These are phyloP conservation scores for Leccinum longicurvipes DNA, from an alignment of 768 basidiomycete species.

Conservation along the genomic window DNA sequence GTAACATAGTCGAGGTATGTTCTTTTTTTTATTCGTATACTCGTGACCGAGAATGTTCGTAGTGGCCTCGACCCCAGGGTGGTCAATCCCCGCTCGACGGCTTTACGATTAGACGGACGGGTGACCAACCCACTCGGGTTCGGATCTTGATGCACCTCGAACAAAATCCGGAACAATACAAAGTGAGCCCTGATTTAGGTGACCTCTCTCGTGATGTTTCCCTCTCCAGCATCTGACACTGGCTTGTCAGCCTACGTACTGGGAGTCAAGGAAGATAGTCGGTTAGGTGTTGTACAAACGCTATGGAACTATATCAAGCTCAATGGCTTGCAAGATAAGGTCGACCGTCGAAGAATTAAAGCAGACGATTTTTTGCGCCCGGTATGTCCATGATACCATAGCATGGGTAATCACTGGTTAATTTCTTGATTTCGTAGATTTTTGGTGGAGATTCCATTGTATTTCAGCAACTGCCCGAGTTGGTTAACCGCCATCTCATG, in stretches of 20 bases:
- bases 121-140: conserved; percentile 73
- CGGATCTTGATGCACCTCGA: conserved; percentile 85
- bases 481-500: conserved; percentile 75
- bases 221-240: conserved; percentile 1
- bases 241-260: conserved; percentile 52
- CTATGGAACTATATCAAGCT: conserved; percentile 93
- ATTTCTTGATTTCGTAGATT: conserved; percentile 42
- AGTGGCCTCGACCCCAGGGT: conserved; percentile 65
- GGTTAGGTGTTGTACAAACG: conserved; percentile 74
- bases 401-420: neutral
- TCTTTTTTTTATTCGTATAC: neutral
- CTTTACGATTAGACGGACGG: conserved; percentile 78
- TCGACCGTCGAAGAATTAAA: conserved; percentile 66
- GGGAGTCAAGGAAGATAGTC: conserved; percentile 81
- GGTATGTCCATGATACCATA: conserved; percentile 37
- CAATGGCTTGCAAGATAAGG: conserved; percentile 78
- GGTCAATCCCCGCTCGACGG: conserved; percentile 71
- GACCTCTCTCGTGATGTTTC: neutral
- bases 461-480: conserved; percentile 81
- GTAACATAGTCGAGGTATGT: conserved; percentile 84
- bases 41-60: neutral
- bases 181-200: conserved; percentile 75
- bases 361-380: conserved; percentile 65
- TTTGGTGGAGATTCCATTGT: conserved; percentile 66
- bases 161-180: conserved; percentile 85